These are phyloP conservation scores for Escovopsis weberi DNA, from an alignment of 2,329 filamentous ascomycete genomes.

Conservation along the genomic window DNA sequence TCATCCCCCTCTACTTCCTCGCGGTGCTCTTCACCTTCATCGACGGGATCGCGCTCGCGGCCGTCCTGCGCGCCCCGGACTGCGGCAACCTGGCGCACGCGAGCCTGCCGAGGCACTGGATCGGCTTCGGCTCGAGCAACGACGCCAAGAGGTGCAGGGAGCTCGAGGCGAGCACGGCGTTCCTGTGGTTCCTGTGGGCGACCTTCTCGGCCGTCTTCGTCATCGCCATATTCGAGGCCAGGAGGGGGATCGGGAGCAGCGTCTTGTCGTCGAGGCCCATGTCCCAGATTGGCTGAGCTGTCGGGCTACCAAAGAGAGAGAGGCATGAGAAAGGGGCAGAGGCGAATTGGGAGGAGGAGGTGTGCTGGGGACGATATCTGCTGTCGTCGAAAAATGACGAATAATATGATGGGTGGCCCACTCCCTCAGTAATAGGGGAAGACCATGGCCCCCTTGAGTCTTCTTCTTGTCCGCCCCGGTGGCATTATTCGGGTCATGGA, in stretches of 20 bases:
- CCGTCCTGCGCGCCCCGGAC: conserved; percentile 53
- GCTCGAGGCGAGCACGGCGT: conserved; percentile 59
- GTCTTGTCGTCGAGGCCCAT: conserved; percentile 33
- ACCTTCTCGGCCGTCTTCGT: conserved; percentile 43
- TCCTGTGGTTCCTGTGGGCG: conserved; percentile 66
- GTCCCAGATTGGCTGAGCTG: conserved; percentile 31
- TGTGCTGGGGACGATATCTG: too few species aligned
- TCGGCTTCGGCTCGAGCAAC: conserved; percentile 47
- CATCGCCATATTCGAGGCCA: conserved; percentile 39
- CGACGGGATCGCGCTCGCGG: conserved; percentile 53
- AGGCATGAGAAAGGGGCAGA: not conserved
- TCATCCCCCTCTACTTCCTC: conserved; percentile 41
- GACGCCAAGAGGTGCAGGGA: conserved; percentile 54
- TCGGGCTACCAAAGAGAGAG: not conserved
- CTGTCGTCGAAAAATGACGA: too few species aligned
- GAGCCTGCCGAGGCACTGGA: conserved; percentile 30
- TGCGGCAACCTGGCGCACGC: conserved; percentile 38
- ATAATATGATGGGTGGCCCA: too few species aligned
- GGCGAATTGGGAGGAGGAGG: not conserved
- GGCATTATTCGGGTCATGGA: not conserved
- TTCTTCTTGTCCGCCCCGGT: too few species aligned
- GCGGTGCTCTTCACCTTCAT: conserved; percentile 57
- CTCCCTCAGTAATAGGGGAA: too few species aligned
- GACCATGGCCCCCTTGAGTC: too few species aligned
- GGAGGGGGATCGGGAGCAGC: conserved; percentile 29